A percentile compares a stretch with the other conserved stretches of the same genome.
These are phyloP conservation scores for Alternaria hordeiaustralica DNA, from an alignment of 2,329 filamentous ascomycete genomes.

Conservation along the genomic window DNA sequence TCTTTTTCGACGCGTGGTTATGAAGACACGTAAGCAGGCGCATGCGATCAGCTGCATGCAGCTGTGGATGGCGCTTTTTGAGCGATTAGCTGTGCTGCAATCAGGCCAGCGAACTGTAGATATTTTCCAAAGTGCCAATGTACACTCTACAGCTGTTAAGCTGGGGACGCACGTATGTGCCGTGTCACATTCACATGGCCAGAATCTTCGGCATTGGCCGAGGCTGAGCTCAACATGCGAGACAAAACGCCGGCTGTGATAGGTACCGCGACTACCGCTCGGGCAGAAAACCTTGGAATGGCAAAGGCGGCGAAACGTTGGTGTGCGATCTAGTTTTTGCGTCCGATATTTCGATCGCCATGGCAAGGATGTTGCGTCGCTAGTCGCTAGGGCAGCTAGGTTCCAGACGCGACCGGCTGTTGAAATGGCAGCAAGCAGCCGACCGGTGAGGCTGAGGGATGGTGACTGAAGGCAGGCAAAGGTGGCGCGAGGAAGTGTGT, in stretches of 20 bases:
- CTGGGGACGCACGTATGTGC: neutral
- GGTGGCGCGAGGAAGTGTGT: neutral
- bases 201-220: neutral
- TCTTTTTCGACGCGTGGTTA: neutral
- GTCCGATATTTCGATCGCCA: neutral
- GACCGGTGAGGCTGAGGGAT: neutral
- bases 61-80: neutral
- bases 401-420: neutral
- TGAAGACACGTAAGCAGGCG: neutral
- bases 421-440: neutral
- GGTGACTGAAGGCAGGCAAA: neutral
- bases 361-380: neutral
- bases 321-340: neutral
- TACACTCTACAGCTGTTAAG: neutral
- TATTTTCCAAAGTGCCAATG: neutral
- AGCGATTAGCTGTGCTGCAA: neutral
- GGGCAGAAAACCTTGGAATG: neutral
- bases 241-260: neutral
- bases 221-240: neutral
- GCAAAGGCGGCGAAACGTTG: neutral
- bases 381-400: neutral
- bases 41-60: neutral
- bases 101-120: neutral
- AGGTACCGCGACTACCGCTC: neutral
- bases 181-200: neutral